Base-by-base conservation (phyloP, 345 rosid genomes). In the Eucalyptus virginea region DNA sequence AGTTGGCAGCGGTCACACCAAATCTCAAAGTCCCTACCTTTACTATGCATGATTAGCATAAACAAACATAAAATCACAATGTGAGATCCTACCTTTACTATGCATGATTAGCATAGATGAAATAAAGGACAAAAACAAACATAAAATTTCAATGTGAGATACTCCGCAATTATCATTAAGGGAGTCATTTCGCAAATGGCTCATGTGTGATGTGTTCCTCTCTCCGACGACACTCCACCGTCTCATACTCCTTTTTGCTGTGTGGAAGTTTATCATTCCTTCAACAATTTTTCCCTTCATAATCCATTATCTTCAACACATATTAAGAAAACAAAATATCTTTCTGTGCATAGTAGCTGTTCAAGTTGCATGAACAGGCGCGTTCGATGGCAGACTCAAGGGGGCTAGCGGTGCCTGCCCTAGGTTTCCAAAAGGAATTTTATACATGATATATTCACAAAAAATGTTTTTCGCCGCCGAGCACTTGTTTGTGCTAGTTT, bases 1-100 rank as follows among this genome's bases (percentile, higher is more conserved):
- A 19, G 1, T 52, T 52, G 11, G 11, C 2, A 21, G 5, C 0
- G 1, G 2, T 52, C 58, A 52, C 11, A 52, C 5, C 11, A 52
- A 52, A 52, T 52, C 58, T 52, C 58, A 19, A 0, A 19, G 2
- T 18, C 56, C 56, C 24, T 51, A 18, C 56, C 56, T 51, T 19
- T 52, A 52, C 56, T 52, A 19, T 51, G 56, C 56, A 51, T 51
- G 54, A 51, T 51, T 51, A 51, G 54, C 54, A 51, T 51, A 51
- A 51, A 51, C 54, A 17, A 51, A 51, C 54, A 51, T 51, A 51
- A 51, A 51, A 51, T 51, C 54, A 17, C 54, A 17, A 17, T 51
- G 21, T 51, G 21, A 17, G 21, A 51, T 51, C 81, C 26, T 72
- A 34, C 3, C 81, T 72, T 72, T 18, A 19, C 44, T 9, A 69